Percentiles rank a stretch among this genome's conserved stretches.
Conservation (phyloP, 306 rosid genomes). For the Bauhinia variegata region DNA sequence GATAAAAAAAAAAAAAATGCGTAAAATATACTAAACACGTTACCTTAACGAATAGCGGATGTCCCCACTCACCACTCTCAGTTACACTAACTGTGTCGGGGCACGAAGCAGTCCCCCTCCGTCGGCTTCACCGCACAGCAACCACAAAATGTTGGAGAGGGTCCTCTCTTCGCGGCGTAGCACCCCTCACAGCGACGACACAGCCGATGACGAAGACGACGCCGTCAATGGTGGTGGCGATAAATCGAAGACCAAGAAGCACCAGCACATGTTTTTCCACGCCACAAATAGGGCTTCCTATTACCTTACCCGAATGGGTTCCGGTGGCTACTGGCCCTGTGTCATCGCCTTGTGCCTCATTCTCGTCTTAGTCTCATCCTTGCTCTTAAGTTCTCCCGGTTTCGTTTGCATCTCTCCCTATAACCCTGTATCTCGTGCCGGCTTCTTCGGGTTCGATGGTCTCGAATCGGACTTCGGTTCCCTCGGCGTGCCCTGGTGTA, state of each 20-base stretch:
- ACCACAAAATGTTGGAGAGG: constrained; percentile 58
- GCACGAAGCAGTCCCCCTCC: too few species aligned
- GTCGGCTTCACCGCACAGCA: constrained; percentile 34
- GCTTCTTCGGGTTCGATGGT: constrained; percentile 72
- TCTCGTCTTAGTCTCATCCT: constrained; percentile 46
- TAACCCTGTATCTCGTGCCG: constrained; percentile 58
- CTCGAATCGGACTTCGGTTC: constrained; percentile 88
- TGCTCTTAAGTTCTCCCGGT: constrained; percentile 61
- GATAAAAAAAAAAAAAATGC: too few species aligned
- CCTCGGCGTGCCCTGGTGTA: constrained; percentile 99
- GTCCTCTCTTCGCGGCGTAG: constrained; percentile 77
- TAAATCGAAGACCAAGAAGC: constrained; percentile 70
- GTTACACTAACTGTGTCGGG: too few species aligned
- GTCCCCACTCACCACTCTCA: too few species aligned
- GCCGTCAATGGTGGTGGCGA: constrained; percentile 35
- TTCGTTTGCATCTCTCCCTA: constrained; percentile 77
- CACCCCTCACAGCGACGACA: constrained; percentile 42
- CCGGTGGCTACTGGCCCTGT: constrained; percentile 50
- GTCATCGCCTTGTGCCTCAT: constrained; percentile 41
- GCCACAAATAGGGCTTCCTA: constrained; percentile 53
- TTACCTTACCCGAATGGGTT: constrained; percentile 55
- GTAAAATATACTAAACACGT: too few species aligned
- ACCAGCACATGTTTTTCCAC: constrained; percentile 46
- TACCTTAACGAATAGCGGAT: too few species aligned
- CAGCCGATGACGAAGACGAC: constrained; percentile 34